Percentiles rank a stretch among this genome's conserved stretches.
Conservation (phyloP, 1,284 basidiomycete species). For the Violaceomyces palustris region DNA sequence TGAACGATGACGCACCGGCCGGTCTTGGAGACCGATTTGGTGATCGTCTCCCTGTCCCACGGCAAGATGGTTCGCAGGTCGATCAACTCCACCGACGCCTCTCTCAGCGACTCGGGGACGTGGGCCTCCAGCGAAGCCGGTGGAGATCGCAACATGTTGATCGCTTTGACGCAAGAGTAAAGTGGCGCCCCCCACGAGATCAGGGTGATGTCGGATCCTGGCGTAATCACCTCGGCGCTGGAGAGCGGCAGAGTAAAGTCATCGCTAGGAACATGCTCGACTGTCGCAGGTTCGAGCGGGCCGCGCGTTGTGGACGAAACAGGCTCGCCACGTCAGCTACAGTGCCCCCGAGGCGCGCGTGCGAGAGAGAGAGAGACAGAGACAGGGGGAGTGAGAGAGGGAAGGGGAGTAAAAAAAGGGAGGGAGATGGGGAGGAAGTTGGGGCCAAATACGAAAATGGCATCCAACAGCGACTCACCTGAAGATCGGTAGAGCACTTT, state of each 20-base stretch:
- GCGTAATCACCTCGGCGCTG: constrained; percentile 67
- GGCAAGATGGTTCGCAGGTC: constrained; percentile 84
- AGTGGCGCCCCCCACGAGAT: constrained; percentile 87
- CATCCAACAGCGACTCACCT: no score
- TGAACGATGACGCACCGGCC: constrained; percentile 44
- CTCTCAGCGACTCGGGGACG: constrained; percentile 66
- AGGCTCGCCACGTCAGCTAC: no score
- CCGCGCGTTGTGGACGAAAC: no score
- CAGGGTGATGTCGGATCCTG: constrained; percentile 77
- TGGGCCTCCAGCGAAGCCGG: constrained; percentile 64
- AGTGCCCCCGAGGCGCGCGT: no score
- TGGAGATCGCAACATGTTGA: constrained; percentile 66
- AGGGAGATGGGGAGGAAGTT: no score
- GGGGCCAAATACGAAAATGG: no score
- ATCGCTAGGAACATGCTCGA: constrained; percentile 85
- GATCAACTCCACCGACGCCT: constrained; percentile 77
- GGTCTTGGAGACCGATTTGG: constrained; percentile 32
- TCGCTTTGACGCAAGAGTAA: constrained; percentile 78
- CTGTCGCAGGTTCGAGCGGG: no score
- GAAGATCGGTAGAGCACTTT: constrained; percentile 81
- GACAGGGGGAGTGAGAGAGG: no score
- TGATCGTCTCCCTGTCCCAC: constrained; percentile 68
- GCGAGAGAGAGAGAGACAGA: constrained; percentile 1
- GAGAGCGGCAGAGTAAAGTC: constrained; percentile 78
- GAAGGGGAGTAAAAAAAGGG: no score